Conservation (phyloP, 768 basidiomycete genomes). For the Leccinellum luteum region DNA sequence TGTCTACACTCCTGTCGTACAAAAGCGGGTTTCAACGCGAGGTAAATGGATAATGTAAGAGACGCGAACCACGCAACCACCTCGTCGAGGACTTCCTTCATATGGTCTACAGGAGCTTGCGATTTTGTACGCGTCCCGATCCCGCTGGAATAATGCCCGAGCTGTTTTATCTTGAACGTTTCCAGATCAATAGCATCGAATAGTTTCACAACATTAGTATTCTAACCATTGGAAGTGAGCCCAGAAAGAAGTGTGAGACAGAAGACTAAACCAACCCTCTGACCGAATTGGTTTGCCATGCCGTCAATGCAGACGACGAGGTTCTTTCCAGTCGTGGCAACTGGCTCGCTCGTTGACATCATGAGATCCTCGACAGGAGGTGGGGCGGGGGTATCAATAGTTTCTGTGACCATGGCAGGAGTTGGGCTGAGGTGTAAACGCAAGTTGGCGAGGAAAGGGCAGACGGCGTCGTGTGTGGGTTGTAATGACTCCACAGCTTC, state of each 20-base stretch:
- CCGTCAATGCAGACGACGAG: not conserved
- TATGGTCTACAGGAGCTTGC: not conserved
- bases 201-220: not conserved
- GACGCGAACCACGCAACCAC: not conserved
- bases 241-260: not conserved
- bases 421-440: no score
- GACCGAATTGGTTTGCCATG: not conserved
- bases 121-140: not conserved
- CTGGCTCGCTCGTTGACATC: no score
- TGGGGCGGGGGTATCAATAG: no score
- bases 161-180: not conserved
- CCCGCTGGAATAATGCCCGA: not conserved
- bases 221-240: not conserved
- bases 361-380: no score
- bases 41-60: not conserved
- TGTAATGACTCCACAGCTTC: no score
- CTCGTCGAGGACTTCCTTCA: not conserved
- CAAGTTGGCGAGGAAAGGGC: no score
- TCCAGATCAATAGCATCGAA: not conserved
- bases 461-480: no score
- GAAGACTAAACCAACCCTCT: not conserved
- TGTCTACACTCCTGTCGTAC: not conserved
- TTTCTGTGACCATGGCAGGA: no score
- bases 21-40: not conserved
- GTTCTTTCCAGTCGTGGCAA: not conserved